Base-by-base conservation (phyloP, 2,329 filamentous ascomycete genomes). In the Claviceps humidiphila region DNA sequence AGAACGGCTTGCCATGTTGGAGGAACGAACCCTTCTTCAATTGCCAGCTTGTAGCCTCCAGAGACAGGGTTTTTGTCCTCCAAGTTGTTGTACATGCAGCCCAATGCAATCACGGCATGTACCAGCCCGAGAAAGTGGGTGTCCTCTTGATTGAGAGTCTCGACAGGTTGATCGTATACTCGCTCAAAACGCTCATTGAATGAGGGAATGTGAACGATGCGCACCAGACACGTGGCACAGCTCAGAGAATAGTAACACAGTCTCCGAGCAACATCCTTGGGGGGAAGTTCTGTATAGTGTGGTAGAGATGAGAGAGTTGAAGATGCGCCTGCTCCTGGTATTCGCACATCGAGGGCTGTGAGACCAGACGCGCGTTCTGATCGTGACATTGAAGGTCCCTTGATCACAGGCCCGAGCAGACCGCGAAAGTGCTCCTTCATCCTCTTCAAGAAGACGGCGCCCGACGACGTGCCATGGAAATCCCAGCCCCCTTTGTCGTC, bases 401-500 rank as follows among this genome's bases (percentile, higher is more conserved):
- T 74, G 56, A 77, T 74, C 47, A 81, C 77, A 42, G 79, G 77
- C 20, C 84, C 84, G 47, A 93, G 76, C 57, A 93, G 74, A 55
- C 84, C 81, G 45, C 87, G 85, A 58, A 96, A 87, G 62, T 95
- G 86, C 61, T 94, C 87, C 61, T 89, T 85, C 77, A 98, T 84
- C 51, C 87, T 82, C 57, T 82, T 80, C 59, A 96, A 77, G 65
- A 96, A 98, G 56, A 91, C 88, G 44, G 90, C 78, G 2, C 91
- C 90, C 0, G 93, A 97, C 0, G 91, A 96, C 57, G 87, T 86
- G 47, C 93, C 93, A 63, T 95, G 89, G 61, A 95, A 98, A 67
- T 97, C 90, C 82, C 89, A 95, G 60, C 93, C 82, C 43, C 91
- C 91, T 60, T 84, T 82, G 59, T 97, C 91, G 60, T 95, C 89